phyloP scores from a whole-genome alignment of 805 yeast species.

The Lipomyces anomalus region DNA sequence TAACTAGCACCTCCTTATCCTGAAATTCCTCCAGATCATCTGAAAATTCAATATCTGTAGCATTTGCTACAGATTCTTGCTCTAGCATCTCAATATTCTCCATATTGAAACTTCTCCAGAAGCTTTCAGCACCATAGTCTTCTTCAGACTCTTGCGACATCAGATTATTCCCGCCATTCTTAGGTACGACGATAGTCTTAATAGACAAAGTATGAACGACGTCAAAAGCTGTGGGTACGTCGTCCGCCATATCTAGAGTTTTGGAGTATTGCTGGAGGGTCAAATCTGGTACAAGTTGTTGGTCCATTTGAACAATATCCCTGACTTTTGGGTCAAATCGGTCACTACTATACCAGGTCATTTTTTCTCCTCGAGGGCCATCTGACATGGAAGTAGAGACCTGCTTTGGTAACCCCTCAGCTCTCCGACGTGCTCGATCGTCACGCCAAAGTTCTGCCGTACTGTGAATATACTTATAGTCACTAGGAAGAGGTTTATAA shows the following conservation, averaged over 20 bases:
- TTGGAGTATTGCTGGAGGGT: neutral
- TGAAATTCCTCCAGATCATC: conserved; percentile 6
- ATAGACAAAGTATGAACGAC: no score
- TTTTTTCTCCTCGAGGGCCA: neutral
- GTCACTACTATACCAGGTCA: neutral
- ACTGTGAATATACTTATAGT: conserved; percentile 26
- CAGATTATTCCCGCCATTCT: no score
- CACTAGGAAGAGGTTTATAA: conserved; percentile 9
- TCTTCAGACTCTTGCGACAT: conserved; percentile 5
- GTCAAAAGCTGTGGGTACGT: conserved; percentile 9
- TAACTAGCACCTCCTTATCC: conserved; percentile 43
- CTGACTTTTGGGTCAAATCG: neutral
- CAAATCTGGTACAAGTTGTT: neutral
- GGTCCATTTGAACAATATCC: neutral
- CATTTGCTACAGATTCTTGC: no score
- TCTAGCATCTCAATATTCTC: neutral
- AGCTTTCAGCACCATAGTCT: conserved; percentile 7
- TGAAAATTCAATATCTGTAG: no score
- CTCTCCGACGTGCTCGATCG: conserved; percentile 25
- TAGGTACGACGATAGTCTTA: no score
- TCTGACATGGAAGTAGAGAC: neutral
- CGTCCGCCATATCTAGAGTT: neutral
- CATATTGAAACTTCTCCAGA: conserved; percentile 8
- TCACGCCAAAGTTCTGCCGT: conserved; percentile 52
- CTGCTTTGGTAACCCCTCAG: neutral